phyloP scores from a whole-genome alignment of 2,329 filamentous ascomycete genomes.

The Byssoonygena ceratinophila region DNA sequence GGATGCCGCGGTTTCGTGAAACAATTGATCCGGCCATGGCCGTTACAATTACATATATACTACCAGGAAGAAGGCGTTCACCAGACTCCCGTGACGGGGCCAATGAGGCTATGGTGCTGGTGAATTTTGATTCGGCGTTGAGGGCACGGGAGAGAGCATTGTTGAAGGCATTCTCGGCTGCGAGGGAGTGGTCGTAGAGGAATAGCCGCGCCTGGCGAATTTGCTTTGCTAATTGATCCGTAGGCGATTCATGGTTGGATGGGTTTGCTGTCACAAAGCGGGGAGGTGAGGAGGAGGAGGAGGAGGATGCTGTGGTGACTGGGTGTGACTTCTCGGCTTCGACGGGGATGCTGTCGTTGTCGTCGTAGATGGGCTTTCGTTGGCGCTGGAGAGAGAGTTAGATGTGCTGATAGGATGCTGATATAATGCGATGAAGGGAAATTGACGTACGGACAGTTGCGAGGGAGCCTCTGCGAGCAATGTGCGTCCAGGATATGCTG shows the following conservation, averaged over 20 bases:
- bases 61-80: constrained; percentile 80
- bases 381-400: constrained; percentile 12
- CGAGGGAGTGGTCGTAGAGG: constrained; percentile 63
- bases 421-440: background rate
- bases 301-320: background rate
- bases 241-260: constrained; percentile 47
- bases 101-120: constrained; percentile 74
- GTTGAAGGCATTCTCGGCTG: constrained; percentile 76
- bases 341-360: constrained; percentile 8
- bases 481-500: constrained; percentile 32
- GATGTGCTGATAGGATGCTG: background rate
- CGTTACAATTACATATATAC: constrained; percentile 84
- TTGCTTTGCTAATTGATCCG: constrained; percentile 75
- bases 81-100: constrained; percentile 75
- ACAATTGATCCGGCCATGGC: constrained; percentile 93
- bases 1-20: constrained; percentile 72
- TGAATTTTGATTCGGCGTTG: constrained; percentile 78
- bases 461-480: constrained; percentile 36
- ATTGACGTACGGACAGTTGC: constrained; percentile 25
- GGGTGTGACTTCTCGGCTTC: constrained; percentile 10
- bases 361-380: constrained; percentile 19
- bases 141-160: constrained; percentile 68
- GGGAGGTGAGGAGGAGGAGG: background rate
- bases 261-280: background rate
- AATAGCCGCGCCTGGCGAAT: constrained; percentile 71